Evolutionary conservation across 179 eudicot species (phyloP).

Genomic region (Beta corolliflora): DNA sequence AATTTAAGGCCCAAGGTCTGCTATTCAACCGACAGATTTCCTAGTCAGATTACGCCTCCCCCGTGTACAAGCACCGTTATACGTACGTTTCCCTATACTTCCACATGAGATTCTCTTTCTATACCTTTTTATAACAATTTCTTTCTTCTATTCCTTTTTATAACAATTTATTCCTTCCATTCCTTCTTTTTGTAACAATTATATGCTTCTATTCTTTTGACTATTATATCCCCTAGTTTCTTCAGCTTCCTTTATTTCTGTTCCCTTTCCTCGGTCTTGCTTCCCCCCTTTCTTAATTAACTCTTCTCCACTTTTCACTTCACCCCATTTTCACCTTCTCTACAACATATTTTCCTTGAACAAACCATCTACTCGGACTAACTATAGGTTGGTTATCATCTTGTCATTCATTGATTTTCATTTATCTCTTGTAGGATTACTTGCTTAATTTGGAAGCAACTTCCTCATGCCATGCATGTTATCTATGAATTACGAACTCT

Average conservation of each 20-base stretch:
- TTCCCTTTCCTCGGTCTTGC: conserved; percentile 44
- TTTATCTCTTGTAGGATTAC: no score
- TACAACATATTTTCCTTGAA: background rate
- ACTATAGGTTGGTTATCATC: background rate
- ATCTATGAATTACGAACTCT: background rate
- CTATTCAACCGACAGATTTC: conserved; percentile 56
- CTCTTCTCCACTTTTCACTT: conserved; percentile 14
- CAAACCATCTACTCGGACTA: background rate
- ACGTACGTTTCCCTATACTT: conserved; percentile 23
- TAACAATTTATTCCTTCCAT: conserved; percentile 28
- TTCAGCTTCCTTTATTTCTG: conserved; percentile 56
- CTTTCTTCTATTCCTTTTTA: conserved; percentile 38
- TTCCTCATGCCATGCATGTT: conserved; percentile 17
- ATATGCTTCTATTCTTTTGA: conserved; percentile 41
- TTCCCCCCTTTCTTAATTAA: conserved; percentile 21
- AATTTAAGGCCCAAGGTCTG: conserved; percentile 48
- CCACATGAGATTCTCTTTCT: conserved; percentile 23
- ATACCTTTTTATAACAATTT: conserved; percentile 19
- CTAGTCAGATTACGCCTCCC: conserved; percentile 34
- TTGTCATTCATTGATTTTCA: no score
- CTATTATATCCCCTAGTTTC: conserved; percentile 25
- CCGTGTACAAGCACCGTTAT: conserved; percentile 28
- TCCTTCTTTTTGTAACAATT: conserved; percentile 17
- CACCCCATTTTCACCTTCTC: conserved; percentile 14
- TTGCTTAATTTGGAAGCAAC: conserved; percentile 15